Conservation (phyloP, 495 filamentous ascomycete species). For the Neurospora hispaniola region DNA sequence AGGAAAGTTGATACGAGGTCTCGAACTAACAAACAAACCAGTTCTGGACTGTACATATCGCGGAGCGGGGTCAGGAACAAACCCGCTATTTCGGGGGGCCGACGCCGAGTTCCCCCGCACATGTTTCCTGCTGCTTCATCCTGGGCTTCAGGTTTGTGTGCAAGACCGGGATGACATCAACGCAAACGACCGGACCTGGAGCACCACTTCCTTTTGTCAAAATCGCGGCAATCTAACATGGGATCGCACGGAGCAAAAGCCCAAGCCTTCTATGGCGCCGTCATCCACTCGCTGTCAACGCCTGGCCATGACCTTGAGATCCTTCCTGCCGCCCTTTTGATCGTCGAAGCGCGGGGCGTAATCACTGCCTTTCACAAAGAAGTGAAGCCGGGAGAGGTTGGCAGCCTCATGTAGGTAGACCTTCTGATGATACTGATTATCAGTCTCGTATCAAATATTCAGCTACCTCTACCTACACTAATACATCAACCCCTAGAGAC, state of each 20-base stretch:
- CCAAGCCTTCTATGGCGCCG: constrained; percentile 39
- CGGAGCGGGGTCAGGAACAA: not conserved
- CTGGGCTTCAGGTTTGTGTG: no score
- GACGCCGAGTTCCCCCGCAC: not conserved
- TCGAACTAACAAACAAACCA: no score
- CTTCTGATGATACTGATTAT: not conserved
- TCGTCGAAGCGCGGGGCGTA: constrained; percentile 30
- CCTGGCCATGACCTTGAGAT: constrained; percentile 30
- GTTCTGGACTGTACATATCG: not conserved
- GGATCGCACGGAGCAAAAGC: not conserved
- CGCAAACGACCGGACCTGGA: not conserved
- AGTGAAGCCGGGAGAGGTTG: not conserved
- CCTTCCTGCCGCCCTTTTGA: constrained; percentile 35
- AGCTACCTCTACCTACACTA: not conserved
- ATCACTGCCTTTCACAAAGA: constrained; percentile 25
- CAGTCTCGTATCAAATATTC: not conserved
- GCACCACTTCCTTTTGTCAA: not conserved
- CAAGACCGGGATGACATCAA: not conserved
- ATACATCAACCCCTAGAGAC: not conserved
- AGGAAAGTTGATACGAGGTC: no score
- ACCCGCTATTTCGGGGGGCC: not conserved
- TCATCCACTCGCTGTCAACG: constrained; percentile 38
- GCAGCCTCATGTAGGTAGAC: not conserved
- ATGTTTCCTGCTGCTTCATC: not conserved
- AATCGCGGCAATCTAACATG: not conserved